Conservation (phyloP, 1,284 basidiomycete genomes). For the Ceratorhiza oryzae-sativae region DNA sequence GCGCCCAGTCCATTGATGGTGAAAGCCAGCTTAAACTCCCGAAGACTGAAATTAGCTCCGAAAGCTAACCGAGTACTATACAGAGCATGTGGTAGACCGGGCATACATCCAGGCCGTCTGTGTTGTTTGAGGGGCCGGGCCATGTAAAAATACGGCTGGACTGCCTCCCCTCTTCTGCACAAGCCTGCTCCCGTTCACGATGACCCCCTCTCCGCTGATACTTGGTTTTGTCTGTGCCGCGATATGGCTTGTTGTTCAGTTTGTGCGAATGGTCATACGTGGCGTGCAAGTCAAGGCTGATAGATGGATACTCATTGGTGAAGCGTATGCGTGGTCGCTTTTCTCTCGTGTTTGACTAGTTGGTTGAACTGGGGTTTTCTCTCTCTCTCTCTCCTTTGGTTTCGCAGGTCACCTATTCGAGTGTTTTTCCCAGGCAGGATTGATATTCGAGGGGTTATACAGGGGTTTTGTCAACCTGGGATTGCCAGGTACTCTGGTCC, state of each 20-base stretch:
- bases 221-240: background rate
- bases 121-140: too few relatives aligned
- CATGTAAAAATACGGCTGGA: too few relatives aligned
- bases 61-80: too few relatives aligned
- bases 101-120: too few relatives aligned
- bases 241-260: background rate
- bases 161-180: too few relatives aligned
- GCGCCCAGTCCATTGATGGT: background rate
- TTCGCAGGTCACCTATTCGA: background rate
- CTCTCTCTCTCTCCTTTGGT: background rate
- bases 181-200: background rate
- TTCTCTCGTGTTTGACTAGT: too few relatives aligned
- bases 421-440: background rate
- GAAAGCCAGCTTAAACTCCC: background rate
- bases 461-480: background rate
- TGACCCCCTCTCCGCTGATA: background rate
- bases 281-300: background rate
- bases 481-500: conserved; percentile 11
- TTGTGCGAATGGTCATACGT: conserved; percentile 2
- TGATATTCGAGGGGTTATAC: conserved; percentile 7
- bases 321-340: conserved; percentile 7
- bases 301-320: background rate
- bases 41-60: background rate
- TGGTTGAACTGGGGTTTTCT: too few relatives aligned
- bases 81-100: too few relatives aligned